Evolutionary conservation across 129 eudicot species (phyloP), one percentile per base, ranked within the genome.

Genomic region (Lactuca saligna): DNA sequence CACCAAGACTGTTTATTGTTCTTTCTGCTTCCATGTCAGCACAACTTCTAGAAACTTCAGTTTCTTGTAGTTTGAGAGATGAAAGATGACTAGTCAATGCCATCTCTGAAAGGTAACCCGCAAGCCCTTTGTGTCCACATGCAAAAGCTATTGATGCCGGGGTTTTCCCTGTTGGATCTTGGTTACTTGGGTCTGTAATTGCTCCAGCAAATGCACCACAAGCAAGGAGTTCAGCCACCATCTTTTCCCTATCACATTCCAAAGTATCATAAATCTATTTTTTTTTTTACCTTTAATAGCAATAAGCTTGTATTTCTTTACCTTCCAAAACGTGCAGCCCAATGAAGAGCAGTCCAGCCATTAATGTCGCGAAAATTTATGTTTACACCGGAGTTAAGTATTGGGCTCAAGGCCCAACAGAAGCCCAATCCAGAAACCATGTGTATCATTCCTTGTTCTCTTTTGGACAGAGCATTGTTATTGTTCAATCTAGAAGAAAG

Each of bases 281-380:
- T 35, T 34, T 34, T 34, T 35, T 35, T 35, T 35, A 35, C 38
- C 38, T 6, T 35, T 35, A 35, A 35, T 35, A 35, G 38, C 38
- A 35, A 35, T 35, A 6, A 4, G 4, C 38, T 35, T 35, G 0
- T 4, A 35, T 35, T 35, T 35, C 6, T 62, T 10, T 82, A 93
- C 98, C 98, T 87, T 71, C 99, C 99, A 69, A 84, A 93, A 59
- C 82, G 87, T 65, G 97, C 97, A 53, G 99, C 99, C 99, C 99
- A 94, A 53, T 94, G 99, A 72, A 94, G 99, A 44, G 99, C 95
- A 20, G 99, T 89, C 93, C 96, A 89, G 42, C 99, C 99, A 56
- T 83, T 89, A 20, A 81, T 83, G 71, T 94, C 99, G 29, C 99
- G 97, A 58, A 85, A 94, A 67, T 94, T 82, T 17, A 89, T 71